Percentiles rank a stretch among this genome's conserved stretches.
Conservation (phyloP, 2,329 filamentous ascomycete species). For the Trichothecium roseum region DNA sequence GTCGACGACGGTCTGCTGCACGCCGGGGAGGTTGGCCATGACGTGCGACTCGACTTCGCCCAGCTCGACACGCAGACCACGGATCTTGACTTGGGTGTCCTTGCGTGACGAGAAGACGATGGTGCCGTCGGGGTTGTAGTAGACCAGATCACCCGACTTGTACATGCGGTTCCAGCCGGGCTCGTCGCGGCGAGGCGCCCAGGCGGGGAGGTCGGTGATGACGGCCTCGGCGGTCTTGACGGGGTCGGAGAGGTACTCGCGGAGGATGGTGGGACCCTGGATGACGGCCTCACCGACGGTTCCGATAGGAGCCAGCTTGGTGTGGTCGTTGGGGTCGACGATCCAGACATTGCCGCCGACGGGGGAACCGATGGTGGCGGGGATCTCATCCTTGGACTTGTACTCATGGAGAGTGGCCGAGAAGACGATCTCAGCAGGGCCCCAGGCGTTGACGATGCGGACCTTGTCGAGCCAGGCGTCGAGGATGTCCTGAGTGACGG, state of each 20-base stretch:
- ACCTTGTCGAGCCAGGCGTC: conserved; percentile 4
- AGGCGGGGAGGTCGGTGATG: background rate
- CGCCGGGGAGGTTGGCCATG: background rate
- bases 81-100: conserved; percentile 5
- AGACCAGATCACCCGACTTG: conserved; percentile 1
- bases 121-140: background rate
- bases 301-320: conserved; percentile 2
- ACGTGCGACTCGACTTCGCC: conserved; percentile 3
- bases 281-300: conserved; percentile 2
- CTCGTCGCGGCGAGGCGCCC: background rate
- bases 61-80: conserved; percentile 3
- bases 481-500: conserved; percentile 3
- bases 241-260: conserved; percentile 1
- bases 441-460: conserved; percentile 4
- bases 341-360: conserved; percentile 3
- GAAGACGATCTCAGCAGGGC: conserved; percentile 5
- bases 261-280: conserved; percentile 1
- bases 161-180: conserved; percentile 18
- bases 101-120: conserved; percentile 1
- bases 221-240: background rate
- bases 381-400: background rate
- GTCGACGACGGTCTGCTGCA: background rate
- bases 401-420: conserved; percentile 4
- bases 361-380: conserved; percentile 2
- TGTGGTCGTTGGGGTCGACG: conserved; percentile 1